Percentiles rank a stretch among this genome's conserved stretches.
These are phyloP conservation scores for Candida khao-thaluensis DNA, from an alignment of 805 yeast species.

Conservation along the genomic window DNA sequence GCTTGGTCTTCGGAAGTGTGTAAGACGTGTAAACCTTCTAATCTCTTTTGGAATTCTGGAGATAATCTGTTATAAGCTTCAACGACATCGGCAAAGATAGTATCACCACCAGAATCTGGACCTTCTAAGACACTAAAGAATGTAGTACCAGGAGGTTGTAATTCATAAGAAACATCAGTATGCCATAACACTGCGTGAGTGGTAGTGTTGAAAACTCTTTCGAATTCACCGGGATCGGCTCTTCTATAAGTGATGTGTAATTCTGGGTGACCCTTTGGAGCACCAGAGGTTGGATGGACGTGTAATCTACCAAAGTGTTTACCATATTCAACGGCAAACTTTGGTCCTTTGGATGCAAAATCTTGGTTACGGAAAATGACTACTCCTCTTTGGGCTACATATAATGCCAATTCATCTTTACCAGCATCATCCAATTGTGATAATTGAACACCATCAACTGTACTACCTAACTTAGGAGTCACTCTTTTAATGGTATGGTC, in stretches of 20 bases:
- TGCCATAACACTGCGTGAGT: conserved; percentile 56
- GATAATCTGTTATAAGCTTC: conserved; percentile 74
- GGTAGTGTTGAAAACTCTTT: conserved; percentile 32
- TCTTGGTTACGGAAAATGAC: conserved; percentile 68
- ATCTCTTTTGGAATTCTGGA: conserved; percentile 56
- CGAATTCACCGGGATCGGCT: conserved; percentile 38
- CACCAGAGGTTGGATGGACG: conserved; percentile 73
- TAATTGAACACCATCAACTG: conserved; percentile 58
- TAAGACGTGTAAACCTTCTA: conserved; percentile 61
- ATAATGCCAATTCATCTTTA: conserved; percentile 67
- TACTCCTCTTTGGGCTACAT: conserved; percentile 69
- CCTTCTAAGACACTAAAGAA: conserved; percentile 62
- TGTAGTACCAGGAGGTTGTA: conserved; percentile 71
- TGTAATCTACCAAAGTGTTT: conserved; percentile 68
- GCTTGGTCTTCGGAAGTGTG: conserved; percentile 77
- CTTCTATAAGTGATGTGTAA: conserved; percentile 61
- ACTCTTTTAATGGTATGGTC: conserved; percentile 33
- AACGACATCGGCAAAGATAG: conserved; percentile 67
- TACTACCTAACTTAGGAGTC: conserved; percentile 72
- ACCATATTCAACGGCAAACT: conserved; percentile 53
- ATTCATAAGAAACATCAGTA: conserved; percentile 72
- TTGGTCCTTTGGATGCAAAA: conserved; percentile 51
- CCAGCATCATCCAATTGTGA: conserved; percentile 46
- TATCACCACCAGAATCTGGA: conserved; percentile 70
- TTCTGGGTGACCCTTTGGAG: conserved; percentile 62